Base-by-base conservation (phyloP, 768 basidiomycete species). In the Pseudohyphozyma bogoriensis region DNA sequence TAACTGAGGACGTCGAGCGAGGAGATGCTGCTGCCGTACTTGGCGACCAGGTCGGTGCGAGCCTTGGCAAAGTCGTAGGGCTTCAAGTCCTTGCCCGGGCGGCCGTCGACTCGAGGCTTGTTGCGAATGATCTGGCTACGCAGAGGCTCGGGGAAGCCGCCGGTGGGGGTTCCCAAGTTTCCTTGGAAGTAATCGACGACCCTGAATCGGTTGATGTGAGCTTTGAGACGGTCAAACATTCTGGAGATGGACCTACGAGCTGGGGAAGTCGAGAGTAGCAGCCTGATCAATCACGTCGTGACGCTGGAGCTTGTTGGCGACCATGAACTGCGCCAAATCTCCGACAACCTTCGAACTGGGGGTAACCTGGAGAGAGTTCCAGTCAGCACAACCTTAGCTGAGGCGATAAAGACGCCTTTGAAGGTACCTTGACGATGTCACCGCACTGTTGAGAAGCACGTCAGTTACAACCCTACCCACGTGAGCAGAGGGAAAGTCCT, bases 271-370 rank as follows among this genome's bases (percentile, higher is more conserved):
- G 61, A 99, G 83, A 59, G 82, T 81, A 45, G 87, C 86, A 45
- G 93, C 95, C 53, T 85, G 83, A 12, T 83, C 81, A 58, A 92
- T 72, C 33, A 99, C 91, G 59, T 96, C 85, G 68, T 85, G 76
- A 75, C 90, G 89, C 56, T 84, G 81, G 60, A 97, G 78, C 64
- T 83, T 83, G 79, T 97, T 97, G 67, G 88, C 87, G 37, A 90
- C 92, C 90, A 71, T 56, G 65, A 64, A 71, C 76, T 99, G 95
- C 22, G 95, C 95, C 75, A 99, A 95, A 78, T 99, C 95, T 29
- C 95, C 95, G 51, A 96, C 92, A 51, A 93, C 89, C 78, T 97
- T 99, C 45, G 95, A 97, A 16, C 95, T 95, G 33, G 95, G 95
- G 29, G 95, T 99, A n/a, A n/a, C n/a, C n/a, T n/a, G n/a, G n/a